A percentile compares a stretch with the other conserved stretches of the same genome.
Conservation (phyloP, 139 green algal genomes). For the Haematococcus lacustris region DNA sequence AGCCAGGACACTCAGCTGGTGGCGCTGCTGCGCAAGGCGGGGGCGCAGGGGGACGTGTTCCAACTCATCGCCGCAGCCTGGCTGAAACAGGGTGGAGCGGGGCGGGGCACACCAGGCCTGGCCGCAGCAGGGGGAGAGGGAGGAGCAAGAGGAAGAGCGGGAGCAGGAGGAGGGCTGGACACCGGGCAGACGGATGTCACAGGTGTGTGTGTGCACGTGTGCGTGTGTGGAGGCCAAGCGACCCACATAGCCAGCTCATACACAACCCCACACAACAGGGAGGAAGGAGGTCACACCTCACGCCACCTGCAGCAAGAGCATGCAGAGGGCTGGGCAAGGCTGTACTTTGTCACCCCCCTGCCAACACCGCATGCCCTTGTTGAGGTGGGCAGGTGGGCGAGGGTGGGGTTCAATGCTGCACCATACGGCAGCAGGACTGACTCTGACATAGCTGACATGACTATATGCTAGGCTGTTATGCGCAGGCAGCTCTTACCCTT, state of each 20-base stretch:
- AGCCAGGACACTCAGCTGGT: constrained; percentile 33
- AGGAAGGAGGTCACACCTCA: not conserved
- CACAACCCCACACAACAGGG: too few relatives aligned
- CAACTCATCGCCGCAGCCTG: constrained; percentile 26
- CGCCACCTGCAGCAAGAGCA: not conserved
- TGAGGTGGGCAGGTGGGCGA: not conserved
- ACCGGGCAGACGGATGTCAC: not conserved
- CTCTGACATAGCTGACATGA: too few relatives aligned
- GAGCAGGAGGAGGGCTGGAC: not conserved
- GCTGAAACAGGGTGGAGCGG: constrained; percentile 10
- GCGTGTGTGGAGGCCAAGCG: too few relatives aligned
- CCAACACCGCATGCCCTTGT: not conserved
- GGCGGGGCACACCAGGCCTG: not conserved
- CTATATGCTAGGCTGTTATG: not conserved
- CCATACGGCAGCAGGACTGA: too few relatives aligned
- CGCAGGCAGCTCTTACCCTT: not conserved
- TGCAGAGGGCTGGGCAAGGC: not conserved
- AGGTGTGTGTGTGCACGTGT: not conserved
- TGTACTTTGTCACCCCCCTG: not conserved
- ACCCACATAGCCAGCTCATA: too few relatives aligned
- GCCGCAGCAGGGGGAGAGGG: too few relatives aligned
- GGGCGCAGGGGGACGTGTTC: constrained; percentile 35
- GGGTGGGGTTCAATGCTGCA: too few relatives aligned
- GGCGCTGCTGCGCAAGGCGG: constrained; percentile 23
- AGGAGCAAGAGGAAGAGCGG: too few relatives aligned